Conservation (phyloP, 2,329 filamentous ascomycete genomes). For the Botrytis pseudocinerea region DNA sequence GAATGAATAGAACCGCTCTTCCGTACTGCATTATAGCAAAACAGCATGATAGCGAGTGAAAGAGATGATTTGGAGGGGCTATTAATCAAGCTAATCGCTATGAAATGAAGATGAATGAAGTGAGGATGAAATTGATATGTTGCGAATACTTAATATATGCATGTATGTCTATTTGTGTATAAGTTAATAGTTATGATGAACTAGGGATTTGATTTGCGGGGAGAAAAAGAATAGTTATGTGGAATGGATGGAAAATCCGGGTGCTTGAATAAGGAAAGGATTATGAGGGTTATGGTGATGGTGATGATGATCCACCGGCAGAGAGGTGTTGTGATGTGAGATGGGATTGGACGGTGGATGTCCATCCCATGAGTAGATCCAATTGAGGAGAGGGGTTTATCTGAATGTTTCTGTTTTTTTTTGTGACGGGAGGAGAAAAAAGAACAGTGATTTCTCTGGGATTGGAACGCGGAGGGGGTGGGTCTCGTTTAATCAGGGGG, state of each 20-base stretch:
- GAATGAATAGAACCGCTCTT: background rate
- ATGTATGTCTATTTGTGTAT: background rate
- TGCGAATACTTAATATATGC: background rate
- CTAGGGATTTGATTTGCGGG: background rate
- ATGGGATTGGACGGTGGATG: background rate
- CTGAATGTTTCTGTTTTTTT: no score
- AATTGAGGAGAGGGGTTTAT: no score
- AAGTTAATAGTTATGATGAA: background rate
- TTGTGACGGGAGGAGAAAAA: no score
- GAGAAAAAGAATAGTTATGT: accelerated
- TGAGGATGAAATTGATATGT: background rate
- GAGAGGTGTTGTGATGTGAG: background rate
- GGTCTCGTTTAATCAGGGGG: background rate
- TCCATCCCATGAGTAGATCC: background rate
- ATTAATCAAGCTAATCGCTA: background rate
- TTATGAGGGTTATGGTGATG: background rate
- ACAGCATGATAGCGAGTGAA: background rate
- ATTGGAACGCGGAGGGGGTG: background rate
- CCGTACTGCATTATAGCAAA: background rate
- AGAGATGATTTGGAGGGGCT: no score
- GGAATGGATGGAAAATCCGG: background rate
- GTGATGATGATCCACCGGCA: background rate
- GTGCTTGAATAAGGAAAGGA: background rate
- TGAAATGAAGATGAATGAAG: background rate
- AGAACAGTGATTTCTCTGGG: no score